These are phyloP conservation scores for Pharnaceum exiguum DNA, from an alignment of 148 eudicot genomes.

Conservation along the genomic window DNA sequence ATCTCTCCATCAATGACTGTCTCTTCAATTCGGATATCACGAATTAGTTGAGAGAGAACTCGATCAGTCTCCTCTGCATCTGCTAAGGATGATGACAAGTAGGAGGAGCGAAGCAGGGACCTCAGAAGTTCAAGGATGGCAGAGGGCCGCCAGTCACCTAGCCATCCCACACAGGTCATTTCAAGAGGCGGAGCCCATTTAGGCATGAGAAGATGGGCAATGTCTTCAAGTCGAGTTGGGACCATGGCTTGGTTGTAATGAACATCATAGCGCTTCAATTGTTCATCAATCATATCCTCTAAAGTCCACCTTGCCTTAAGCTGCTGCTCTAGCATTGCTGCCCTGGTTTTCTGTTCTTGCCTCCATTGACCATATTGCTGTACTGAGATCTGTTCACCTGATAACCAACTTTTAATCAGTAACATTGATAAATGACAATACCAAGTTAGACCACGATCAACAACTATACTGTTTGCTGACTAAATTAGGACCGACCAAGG, in stretches of 20 bases:
- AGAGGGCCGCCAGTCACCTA: constrained; percentile 94
- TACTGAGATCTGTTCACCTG: constrained; percentile 40
- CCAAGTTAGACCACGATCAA: not conserved
- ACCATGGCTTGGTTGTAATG: constrained; percentile 47
- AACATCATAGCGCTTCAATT: constrained; percentile 46
- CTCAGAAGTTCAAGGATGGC: constrained; percentile 64
- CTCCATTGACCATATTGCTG: constrained; percentile 47
- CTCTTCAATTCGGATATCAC: constrained; percentile 76
- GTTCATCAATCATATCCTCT: constrained; percentile 67
- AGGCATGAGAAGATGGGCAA: constrained; percentile 68
- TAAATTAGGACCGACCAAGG: no score
- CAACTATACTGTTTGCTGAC: no score
- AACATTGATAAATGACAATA: no score
- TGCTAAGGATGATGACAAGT: constrained; percentile 24
- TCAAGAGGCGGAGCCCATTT: constrained; percentile 65
- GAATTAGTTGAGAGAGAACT: constrained; percentile 45
- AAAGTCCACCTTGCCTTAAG: constrained; percentile 60
- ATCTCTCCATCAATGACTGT: constrained; percentile 85
- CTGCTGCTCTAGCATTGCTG: constrained; percentile 69
- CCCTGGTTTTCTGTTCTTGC: constrained; percentile 59
- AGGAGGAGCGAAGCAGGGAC: constrained; percentile 32
- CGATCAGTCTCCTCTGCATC: constrained; percentile 37
- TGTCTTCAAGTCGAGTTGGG: constrained; percentile 52
- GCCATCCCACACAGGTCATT: constrained; percentile 61
- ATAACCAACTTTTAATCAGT: not conserved